Evolutionary conservation across 208 protist genomes (phyloP), one percentile per base, ranked within the genome.

Genomic region (Herpetomonas muscarum): DNA sequence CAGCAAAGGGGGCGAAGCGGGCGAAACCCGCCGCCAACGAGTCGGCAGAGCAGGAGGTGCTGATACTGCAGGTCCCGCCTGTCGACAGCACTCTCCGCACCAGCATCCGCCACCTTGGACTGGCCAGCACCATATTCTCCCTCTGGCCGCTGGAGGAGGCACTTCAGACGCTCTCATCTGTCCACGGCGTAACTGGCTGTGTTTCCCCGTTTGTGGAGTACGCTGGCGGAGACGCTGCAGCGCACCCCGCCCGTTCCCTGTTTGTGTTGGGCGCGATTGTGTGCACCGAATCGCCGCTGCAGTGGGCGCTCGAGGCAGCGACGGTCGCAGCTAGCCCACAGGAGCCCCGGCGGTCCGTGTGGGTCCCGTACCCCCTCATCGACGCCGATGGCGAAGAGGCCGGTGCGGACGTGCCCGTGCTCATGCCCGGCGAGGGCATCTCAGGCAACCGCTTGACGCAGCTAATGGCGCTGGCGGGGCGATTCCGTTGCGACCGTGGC

Each of bases 261-360:
- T 24, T 67, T 1, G 60, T 82, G 44, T 64, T 74, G 45, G 69
- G 58, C n/a, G 54, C 81, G 30, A 51, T 76, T 31, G 13, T 91
- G 24, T 85, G 67, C 57, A 73, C 74, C 21, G 61, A 60, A 46
- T 84, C 84, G 5, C 84, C 80, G 9, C 44, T 91, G 57, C 80
- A 87, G 57, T 64, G 75, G 73, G 70, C 76, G 17, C 61, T 81
- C 13, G 49, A 61, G 22, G 66, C 63, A 5, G 67, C 55, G 6
- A 64, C 67, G 48, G 19, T 53, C 37, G 74, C 68, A 31, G 26
- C 31, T 6, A 25, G 32, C 1, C 4, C 41, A 15, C 42, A 51
- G 10, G 4, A 26, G 7, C 44, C 52, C 22, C 57, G 26, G 30
- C 64, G 57, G 51, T 82, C 76, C 6, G 67, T 82, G 37, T 82